phyloP scores from a whole-genome alignment of 805 yeast species.

The Starmera pachycereana region DNA sequence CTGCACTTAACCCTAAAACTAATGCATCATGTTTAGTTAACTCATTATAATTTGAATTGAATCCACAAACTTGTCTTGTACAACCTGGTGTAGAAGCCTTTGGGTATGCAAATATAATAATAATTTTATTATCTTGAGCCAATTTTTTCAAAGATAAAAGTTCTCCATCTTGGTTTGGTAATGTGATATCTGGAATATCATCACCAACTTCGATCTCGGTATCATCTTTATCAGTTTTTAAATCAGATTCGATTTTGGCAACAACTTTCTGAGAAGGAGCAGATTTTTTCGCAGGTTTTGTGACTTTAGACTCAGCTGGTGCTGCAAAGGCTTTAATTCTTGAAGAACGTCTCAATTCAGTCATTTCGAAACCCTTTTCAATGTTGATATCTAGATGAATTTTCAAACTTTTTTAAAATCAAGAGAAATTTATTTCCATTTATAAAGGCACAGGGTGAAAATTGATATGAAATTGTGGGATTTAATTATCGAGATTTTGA shows the following conservation, averaged over 20 bases:
- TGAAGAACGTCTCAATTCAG: slow-evolving; percentile 22
- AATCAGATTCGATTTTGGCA: slow-evolving; percentile 2
- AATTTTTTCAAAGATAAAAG: slow-evolving; percentile 38
- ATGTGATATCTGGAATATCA: slow-evolving; percentile 49
- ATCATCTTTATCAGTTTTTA: slow-evolving; percentile 2
- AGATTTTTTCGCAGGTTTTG: not conserved
- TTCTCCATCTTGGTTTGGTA: slow-evolving; percentile 63
- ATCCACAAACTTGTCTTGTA: slow-evolving; percentile 89
- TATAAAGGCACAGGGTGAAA: too few relatives aligned
- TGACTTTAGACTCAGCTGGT: not conserved
- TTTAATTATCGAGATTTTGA: too few relatives aligned
- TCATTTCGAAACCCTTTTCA: slow-evolving; percentile 2
- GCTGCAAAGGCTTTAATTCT: slow-evolving; percentile 14
- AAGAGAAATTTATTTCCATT: too few relatives aligned
- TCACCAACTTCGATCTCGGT: slow-evolving; percentile 42
- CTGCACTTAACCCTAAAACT: slow-evolving; percentile 79
- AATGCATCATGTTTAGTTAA: slow-evolving; percentile 40
- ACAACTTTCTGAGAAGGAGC: slow-evolving; percentile 5
- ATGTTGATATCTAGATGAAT: not conserved
- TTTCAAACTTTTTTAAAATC: too few relatives aligned
- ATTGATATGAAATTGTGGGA: too few relatives aligned
- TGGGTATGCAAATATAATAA: slow-evolving; percentile 72
- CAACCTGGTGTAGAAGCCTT: slow-evolving; percentile 95
- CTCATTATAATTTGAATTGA: slow-evolving; percentile 51
- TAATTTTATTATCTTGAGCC: slow-evolving; percentile 30